Evolutionary conservation across 768 basidiomycete genomes (phyloP), one percentile per base, ranked within the genome.

Genomic region (Rhizopogon vesiculosus): DNA sequence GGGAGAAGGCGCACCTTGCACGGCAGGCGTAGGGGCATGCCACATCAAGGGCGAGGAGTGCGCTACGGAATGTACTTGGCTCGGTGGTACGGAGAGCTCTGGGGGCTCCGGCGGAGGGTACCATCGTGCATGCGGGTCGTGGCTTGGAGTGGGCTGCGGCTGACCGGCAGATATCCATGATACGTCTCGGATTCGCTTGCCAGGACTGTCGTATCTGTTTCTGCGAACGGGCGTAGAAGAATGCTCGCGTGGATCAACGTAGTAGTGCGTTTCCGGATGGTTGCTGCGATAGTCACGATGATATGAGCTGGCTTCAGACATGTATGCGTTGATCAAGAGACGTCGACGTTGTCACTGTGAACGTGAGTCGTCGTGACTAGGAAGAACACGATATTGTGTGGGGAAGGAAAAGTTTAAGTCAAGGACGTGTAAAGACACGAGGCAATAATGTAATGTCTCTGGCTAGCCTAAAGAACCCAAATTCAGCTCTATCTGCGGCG

Each of bases 1-100:
- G 19, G 18, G 69, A 62, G 6, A 59, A 56, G 13, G 54, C 60
- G 1, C 60, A 66, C n/a, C 68, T 69, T 9, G 67, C 55, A 3
- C 58, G 56, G 15, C 54, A 57, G 16, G 42, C n/a, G 49, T 51
- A 69, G 18, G 71, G 69, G 39, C 72, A 74, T 22, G 60, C 66
- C 8, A 55, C 70, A 25, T 61, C 48, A 49, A 38, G 35, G 53
- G 43, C 1, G 53, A 54, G 31, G 45, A 49, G 2, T 54, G 53
- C 31, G 42, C 28, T 28, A 45, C 9, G 16, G 53, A 46, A 16
- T 25, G 45, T 35, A 44, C n/a, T 38, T 49, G 45, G 15, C 31
- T 38, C 15, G 31, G 46, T 16, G 16, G 16, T 16, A 38, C 58
- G 7, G 61, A 57, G 16, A 62, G 53, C 25, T 51, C 56, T 9